Base-by-base conservation (phyloP, 495 filamentous ascomycete genomes). In the Pseudoneurospora amorphoporcata region DNA sequence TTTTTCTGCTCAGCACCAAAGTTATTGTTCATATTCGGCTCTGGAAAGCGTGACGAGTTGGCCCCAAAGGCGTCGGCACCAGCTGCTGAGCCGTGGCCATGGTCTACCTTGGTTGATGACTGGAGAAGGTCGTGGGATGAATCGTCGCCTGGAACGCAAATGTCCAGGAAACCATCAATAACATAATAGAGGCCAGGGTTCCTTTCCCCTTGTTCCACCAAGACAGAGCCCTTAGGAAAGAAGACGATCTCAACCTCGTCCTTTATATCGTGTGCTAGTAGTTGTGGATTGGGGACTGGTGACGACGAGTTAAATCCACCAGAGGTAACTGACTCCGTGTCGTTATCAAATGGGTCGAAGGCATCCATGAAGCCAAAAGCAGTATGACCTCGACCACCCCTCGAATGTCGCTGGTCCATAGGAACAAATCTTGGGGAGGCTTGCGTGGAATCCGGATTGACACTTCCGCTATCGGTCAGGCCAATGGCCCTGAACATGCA, bases 131-230 rank as follows among this genome's bases (percentile, higher is more conserved):
- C 82, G 29, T 77, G 75, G 4, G 79, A 73, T 3, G 79, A 73
- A 35, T 81, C 77, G 9, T 82, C 79, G 35, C 76, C 78, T 23
- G 81, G 86, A 37, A 82, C 88, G 71, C 93, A 93, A 23, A 97
- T 94, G 79, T 99, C 96, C 35, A 99, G 83, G 73, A 99, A 99
- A 4, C 95, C 95, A 80, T 99, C 95, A 70, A 99, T 92, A 12
- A 99, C 95, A 80, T 98, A 99, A 82, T 99, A 99, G 10, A 99
- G 84, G 1, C 95, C 95, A 0, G 96, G 96, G 76, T 96, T 96
- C 19, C 96, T 87, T 82, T 99, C 95, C 0, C 95, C 94, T 79
- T 98, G 94, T 75, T 99, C 95, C 0, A 99, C 95, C n/a, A 99
- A 86, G 7, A 99, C 92, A 8, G 95, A 94, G 4, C 92, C 94